Evolutionary conservation across 169 alveolate species (phyloP), one percentile per base, ranked within the genome.

Genomic region (Plasmodium fragile): DNA sequence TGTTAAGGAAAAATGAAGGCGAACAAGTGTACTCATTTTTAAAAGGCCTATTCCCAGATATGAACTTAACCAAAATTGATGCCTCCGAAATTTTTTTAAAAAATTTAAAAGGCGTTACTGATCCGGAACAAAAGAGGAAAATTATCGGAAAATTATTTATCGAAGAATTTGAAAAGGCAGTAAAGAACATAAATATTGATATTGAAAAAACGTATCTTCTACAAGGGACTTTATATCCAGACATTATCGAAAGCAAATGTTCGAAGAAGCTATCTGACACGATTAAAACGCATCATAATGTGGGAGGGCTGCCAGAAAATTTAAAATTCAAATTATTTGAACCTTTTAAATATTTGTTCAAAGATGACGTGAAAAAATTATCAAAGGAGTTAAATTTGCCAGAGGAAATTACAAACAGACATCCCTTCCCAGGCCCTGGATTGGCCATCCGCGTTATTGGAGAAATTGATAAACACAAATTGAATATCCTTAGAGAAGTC

Each of bases 401-500:
- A 7, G 93, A 95, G 25, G 95, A 78, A 8, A 93, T 95, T 25
- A 93, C 92, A 70, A 95, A 92, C 30, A 93, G 97, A 83, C 97
- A 95, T 59, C 97, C 97, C 8, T 96, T 96, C 93, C 97, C 97
- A 10, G 97, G 97, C 7, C 97, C 97, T 13, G 97, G 97, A 28
- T 96, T 96, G 41, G 97, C 96, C 28, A 94, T 92, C 4, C 83
- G 97, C 10, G 95, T 96, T 22, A 77, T 96, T 8, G 97, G 97
- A 72, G 96, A 89, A 43, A 82, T 96, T 16, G 83, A 84, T 36
- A 95, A 95, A 39, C 96, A 96, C n/a, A 93, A 93, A 77, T 95
- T 96, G n/a, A 92, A 93, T 18, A 92, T 93, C n/a, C 95, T 94
- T 55, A 89, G 97, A 69, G 95, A 92, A 78, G 97, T 96, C 10